Conservation (phyloP, 208 protist species). For the Acanthamoeba lenticulata region DNA sequence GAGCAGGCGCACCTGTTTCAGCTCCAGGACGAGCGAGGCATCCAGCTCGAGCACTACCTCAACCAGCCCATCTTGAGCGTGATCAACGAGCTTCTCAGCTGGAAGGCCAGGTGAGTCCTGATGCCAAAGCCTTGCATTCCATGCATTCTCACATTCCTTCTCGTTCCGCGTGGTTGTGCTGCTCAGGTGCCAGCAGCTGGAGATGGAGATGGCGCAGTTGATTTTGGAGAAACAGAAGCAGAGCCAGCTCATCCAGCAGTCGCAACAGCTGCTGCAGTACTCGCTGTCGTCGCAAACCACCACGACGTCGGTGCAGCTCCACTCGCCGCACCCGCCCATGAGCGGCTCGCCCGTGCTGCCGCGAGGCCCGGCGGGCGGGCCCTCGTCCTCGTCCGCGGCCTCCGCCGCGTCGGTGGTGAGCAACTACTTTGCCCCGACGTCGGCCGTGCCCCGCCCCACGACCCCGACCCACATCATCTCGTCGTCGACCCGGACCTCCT, state of each 20-base stretch:
- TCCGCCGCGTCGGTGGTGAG: background rate
- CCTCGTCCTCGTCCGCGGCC: background rate
- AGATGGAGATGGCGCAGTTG: constrained; percentile 19
- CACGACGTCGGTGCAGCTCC: background rate
- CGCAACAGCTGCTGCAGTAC: constrained; percentile 27
- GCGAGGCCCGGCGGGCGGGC: background rate
- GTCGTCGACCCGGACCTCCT: background rate
- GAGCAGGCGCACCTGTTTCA: background rate
- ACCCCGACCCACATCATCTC: background rate
- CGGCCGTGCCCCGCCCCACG: background rate
- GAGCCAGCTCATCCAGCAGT: constrained; percentile 30
- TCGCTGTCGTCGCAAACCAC: background rate
- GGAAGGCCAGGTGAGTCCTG: background rate
- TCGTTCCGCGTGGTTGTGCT: background rate
- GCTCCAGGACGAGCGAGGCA: background rate
- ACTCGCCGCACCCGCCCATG: background rate
- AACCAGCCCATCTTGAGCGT: background rate
- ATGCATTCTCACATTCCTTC: background rate
- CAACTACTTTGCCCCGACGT: background rate
- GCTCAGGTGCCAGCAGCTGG: constrained; percentile 8
- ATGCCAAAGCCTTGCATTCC: too few species aligned
- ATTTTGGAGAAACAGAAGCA: constrained; percentile 52
- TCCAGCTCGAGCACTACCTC: background rate
- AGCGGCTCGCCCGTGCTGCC: background rate
- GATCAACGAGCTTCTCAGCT: background rate